Percentiles rank a stretch among this genome's conserved stretches.
These are phyloP conservation scores for Magnolia kwangsiensis DNA, from an alignment of 164 flowering plant genomes.

Conservation along the genomic window DNA sequence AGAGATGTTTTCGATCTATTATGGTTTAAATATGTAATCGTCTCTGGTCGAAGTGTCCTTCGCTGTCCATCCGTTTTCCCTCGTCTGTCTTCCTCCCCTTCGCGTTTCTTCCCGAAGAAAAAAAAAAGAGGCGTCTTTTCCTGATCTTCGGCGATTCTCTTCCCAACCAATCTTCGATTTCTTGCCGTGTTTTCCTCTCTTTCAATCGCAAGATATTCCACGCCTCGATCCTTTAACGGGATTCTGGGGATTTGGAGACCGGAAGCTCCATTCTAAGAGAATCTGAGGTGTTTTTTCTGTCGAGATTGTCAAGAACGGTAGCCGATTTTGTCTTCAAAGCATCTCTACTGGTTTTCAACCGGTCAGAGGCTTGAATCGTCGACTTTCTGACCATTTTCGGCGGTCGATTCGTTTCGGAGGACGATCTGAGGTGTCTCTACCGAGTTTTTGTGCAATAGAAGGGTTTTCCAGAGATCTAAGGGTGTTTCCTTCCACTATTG, in stretches of 20 bases:
- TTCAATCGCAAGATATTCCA: background rate
- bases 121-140: constrained; percentile 1
- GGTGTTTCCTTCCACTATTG: background rate
- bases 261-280: no score
- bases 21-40: background rate
- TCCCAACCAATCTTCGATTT: background rate
- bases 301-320: background rate
- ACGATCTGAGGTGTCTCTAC: background rate
- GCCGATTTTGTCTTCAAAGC: background rate
- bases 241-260: background rate
- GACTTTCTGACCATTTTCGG: background rate
- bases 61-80: constrained; percentile 36
- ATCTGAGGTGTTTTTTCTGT: background rate
- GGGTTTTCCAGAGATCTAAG: background rate
- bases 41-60: constrained; percentile 19
- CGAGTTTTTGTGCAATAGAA: background rate
- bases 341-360: background rate
- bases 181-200: constrained; percentile 9
- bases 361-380: background rate
- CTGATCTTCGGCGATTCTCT: no score
- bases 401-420: background rate
- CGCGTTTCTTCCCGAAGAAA: constrained; percentile 8
- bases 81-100: background rate
- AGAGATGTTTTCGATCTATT: background rate
- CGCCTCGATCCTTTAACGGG: background rate